Base-by-base conservation (phyloP, 2,329 filamentous ascomycete genomes). In the Fusarium siculi region DNA sequence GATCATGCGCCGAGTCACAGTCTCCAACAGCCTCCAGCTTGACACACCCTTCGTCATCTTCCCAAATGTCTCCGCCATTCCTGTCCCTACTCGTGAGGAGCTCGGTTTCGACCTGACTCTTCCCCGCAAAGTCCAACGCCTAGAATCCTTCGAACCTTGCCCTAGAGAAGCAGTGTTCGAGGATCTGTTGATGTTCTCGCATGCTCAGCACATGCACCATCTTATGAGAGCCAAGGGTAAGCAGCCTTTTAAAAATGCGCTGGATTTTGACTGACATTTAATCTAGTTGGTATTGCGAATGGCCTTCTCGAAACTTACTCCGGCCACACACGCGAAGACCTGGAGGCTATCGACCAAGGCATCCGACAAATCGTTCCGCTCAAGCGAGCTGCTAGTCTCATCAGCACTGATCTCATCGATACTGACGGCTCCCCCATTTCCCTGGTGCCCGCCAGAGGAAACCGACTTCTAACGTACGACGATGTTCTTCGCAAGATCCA, bases 1-100 rank as follows among this genome's bases (percentile, higher is more conserved):
- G 39, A 78, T 82, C 58, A 82, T 82, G 80, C 81, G 81, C 76
- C 79, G 80, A 54, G 75, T 81, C 6, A 73, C 74, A 10, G 53
- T 75, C 7, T 61, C 36, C 61, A 65, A 36, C 25, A 50, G 68
- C 9, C 49, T 56, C 21, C 40, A 59, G 28, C 52, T 40, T 9
- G 36, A 30, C 4, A 34, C 69, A 32, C 53, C 58, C 12, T 39
- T 59, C 42, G 9, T 59, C 25, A 15, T 46, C 12, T 43, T 47
- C 21, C 55, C 55, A 9, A 30, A 40, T 14, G 32, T 43, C 4
- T 25, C 40, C 10, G 56, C 54, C 2, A 30, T 63, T 11, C 39
- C 63, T n/a, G 39, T 54, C 5, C 43, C 54, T 6, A 47, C 44
- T 6, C 49, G 52, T 3, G 64, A 72, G 21, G 63, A 72, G 7